phyloP scores from a whole-genome alignment of 805 yeast genomes.

The Suhomyces kilbournensis region DNA sequence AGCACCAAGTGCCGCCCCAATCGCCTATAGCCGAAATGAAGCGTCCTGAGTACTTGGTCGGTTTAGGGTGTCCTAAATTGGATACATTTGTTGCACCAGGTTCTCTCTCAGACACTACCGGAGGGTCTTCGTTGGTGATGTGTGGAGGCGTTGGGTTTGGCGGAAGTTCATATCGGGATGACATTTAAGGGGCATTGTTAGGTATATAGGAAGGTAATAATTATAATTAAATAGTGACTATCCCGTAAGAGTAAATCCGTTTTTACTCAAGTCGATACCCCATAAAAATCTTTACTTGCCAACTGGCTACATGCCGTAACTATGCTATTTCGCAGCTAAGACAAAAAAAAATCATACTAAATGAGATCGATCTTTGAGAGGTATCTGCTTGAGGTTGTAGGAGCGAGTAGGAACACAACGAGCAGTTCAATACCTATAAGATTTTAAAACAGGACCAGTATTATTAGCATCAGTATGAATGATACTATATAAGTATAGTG shows the following conservation, averaged over 20 bases:
- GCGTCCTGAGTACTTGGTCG: slow-evolving; percentile 1
- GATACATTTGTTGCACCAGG: slow-evolving; percentile 3
- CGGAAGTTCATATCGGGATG: slow-evolving; percentile 12
- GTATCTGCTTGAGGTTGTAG: not conserved
- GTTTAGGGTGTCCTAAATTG: not conserved
- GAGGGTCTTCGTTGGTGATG: slow-evolving; percentile 15
- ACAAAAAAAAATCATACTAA: not conserved
- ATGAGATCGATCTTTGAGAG: too few relatives aligned
- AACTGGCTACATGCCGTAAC: too few relatives aligned
- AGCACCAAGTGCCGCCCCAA: not conserved
- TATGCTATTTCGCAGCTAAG: not conserved
- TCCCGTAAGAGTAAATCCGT: too few relatives aligned
- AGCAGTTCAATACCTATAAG: not conserved
- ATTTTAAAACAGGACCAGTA: not conserved
- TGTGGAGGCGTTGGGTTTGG: slow-evolving; percentile 19
- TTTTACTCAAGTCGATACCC: too few relatives aligned
- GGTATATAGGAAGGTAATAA: not conserved
- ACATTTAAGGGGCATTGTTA: slow-evolving; percentile 6
- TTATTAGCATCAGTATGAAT: too few relatives aligned
- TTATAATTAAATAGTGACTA: not conserved
- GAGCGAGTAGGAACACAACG: not conserved
- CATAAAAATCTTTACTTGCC: too few relatives aligned
- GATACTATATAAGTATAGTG: too few relatives aligned
- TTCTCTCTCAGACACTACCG: slow-evolving; percentile 12
- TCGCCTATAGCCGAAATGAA: not conserved